Percentiles rank a stretch among this genome's conserved stretches.
phyloP scores from a whole-genome alignment of 768 basidiomycete genomes.

The Agaricus subrufescens region DNA sequence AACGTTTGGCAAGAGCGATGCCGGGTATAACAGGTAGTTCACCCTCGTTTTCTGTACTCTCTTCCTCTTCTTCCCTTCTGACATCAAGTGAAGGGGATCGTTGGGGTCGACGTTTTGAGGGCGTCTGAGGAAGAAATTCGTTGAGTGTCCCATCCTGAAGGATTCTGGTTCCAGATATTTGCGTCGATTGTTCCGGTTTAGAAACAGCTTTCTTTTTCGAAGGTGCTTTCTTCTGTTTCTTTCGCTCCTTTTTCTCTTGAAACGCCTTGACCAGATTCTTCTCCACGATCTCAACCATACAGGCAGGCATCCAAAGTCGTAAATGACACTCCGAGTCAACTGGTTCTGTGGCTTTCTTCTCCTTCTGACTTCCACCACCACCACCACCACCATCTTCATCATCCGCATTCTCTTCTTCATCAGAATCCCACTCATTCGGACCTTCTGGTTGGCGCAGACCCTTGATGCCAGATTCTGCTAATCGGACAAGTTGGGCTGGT shows the following conservation, averaged over 20 bases:
- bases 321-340: constrained; percentile 52
- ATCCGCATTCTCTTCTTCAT: constrained; percentile 22
- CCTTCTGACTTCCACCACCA: constrained; percentile 32
- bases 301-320: constrained; percentile 81
- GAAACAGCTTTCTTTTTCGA: constrained; percentile 7
- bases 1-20: background rate
- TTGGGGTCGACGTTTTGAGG: background rate
- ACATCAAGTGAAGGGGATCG: background rate
- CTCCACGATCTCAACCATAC: constrained; percentile 64
- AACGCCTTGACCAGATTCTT: constrained; percentile 61
- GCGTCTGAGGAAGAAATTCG: background rate
- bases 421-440: constrained; percentile 44
- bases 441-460: constrained; percentile 50
- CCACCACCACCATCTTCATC: constrained; percentile 47
- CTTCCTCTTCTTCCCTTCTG: background rate
- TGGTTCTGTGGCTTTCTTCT: constrained; percentile 28
- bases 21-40: background rate
- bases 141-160: background rate
- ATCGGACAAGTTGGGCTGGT: constrained; percentile 58
- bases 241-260: constrained; percentile 44
- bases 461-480: constrained; percentile 62
- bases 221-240: constrained; percentile 42
- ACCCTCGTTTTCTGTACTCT: constrained; percentile 1
- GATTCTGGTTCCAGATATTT: background rate
- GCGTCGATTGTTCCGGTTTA: background rate